phyloP scores from a whole-genome alignment of 768 basidiomycete species.

The Calvatia gigantea region DNA sequence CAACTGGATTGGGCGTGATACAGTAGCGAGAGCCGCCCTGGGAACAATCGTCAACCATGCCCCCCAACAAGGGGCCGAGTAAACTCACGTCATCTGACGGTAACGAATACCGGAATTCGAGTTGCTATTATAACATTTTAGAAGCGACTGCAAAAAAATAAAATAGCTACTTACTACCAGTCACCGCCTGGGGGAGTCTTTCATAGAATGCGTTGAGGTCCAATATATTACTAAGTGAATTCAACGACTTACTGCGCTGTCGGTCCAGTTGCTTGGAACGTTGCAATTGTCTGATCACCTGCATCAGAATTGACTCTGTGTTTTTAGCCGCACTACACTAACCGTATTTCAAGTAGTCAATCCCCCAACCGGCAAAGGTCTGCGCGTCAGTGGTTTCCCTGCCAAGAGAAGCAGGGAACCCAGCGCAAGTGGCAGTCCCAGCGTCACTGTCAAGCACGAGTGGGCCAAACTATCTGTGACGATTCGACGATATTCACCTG shows the following conservation, averaged over 20 bases:
- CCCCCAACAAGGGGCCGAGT: not conserved
- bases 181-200: constrained; percentile 35
- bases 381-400: constrained; percentile 46
- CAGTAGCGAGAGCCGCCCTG: constrained; percentile 42
- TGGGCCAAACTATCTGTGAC: not conserved
- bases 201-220: not conserved
- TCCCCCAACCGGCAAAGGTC: constrained; percentile 50
- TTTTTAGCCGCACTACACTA: constrained; percentile 1
- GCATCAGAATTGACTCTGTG: not conserved
- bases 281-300: constrained; percentile 46
- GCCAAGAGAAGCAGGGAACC: constrained; percentile 54
- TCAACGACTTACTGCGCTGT: constrained; percentile 28
- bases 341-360: constrained; percentile 60
- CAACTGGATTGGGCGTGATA: constrained; percentile 44
- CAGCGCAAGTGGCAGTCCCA: constrained; percentile 49
- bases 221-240: not conserved
- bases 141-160: not conserved
- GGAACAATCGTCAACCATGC: not conserved
- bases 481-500: constrained; percentile 24
- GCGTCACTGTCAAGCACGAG: constrained; percentile 37
- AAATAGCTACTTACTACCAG: constrained; percentile 41
- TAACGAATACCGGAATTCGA: constrained; percentile 58
- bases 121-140: constrained; percentile 28
- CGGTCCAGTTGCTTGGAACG: constrained; percentile 49
- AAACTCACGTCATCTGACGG: constrained; percentile 48